A percentile compares a stretch with the other conserved stretches of the same genome.
These are phyloP conservation scores for Colletotrichum caudatum DNA, from an alignment of 2,329 filamentous ascomycete species.

Conservation along the genomic window DNA sequence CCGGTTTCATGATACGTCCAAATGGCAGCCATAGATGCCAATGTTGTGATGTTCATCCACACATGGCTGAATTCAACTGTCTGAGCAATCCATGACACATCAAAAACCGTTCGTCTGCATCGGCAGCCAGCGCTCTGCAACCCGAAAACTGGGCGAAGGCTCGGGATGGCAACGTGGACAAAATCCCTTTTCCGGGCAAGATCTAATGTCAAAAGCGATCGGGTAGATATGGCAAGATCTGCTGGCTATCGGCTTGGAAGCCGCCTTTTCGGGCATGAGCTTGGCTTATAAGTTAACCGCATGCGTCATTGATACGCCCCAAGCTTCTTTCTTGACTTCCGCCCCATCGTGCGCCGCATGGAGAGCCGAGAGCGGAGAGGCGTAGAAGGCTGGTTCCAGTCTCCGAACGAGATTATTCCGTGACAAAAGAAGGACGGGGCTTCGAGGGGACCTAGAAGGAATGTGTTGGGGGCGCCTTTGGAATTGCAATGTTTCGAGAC, in stretches of 20 bases:
- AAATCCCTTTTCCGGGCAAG: background rate
- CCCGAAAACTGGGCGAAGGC: background rate
- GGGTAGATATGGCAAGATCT: background rate
- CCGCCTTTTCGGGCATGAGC: background rate
- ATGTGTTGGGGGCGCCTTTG: conserved; percentile 11
- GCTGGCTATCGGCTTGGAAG: background rate
- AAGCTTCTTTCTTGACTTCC: background rate
- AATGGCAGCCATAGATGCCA: too few relatives aligned
- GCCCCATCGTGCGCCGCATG: background rate
- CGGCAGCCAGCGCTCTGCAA: background rate
- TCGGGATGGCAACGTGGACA: too few relatives aligned
- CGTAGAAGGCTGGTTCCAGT: background rate
- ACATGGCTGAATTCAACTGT: background rate
- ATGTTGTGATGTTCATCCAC: background rate
- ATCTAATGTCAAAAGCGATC: background rate
- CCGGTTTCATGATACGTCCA: background rate
- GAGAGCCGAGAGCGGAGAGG: background rate
- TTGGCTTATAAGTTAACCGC: background rate
- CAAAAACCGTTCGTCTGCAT: background rate
- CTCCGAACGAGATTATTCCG: conserved; percentile 1
- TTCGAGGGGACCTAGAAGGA: conserved; percentile 17
- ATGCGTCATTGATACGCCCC: conserved; percentile 22
- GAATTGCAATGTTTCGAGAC: background rate
- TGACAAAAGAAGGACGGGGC: background rate
- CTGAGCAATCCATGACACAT: too few relatives aligned